Conservation (phyloP, 2,329 filamentous ascomycete genomes). For the Alternaria infectoria region DNA sequence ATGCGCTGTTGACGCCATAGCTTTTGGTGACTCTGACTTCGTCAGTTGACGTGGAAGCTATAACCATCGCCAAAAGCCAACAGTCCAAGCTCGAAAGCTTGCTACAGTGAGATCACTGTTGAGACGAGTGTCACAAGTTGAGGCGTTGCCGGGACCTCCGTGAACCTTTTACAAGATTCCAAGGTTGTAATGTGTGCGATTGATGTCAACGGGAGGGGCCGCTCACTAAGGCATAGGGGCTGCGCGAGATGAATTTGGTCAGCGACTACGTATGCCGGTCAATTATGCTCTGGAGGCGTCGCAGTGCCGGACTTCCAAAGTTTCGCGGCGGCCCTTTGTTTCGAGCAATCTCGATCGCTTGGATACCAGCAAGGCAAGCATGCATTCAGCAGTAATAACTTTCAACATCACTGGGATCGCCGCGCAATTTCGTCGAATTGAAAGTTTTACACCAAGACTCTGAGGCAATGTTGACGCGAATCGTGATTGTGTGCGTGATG, state of each 20-base stretch:
- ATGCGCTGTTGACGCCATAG: not conserved
- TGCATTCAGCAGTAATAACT: not conserved
- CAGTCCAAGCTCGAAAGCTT: not conserved
- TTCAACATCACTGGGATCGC: not conserved
- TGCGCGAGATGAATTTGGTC: not conserved
- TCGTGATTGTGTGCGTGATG: not conserved
- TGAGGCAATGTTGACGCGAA: not conserved
- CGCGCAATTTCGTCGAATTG: not conserved
- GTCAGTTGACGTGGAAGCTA: not conserved
- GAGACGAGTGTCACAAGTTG: not conserved
- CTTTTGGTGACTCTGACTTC: constrained; percentile 3
- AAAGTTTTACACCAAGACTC: not conserved
- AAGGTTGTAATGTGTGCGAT: not conserved
- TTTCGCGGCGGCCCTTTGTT: not conserved
- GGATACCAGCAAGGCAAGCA: not conserved
- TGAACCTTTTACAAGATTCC: not conserved
- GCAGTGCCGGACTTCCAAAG: not conserved
- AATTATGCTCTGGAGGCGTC: not conserved
- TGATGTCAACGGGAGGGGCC: not conserved
- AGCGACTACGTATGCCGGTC: not conserved
- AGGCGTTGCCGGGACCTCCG: not conserved
- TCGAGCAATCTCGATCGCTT: not conserved
- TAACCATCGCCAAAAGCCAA: not conserved
- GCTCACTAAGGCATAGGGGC: not conserved
- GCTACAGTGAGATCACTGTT: not conserved